These are phyloP conservation scores for Lipomyces anomalus DNA, from an alignment of 805 yeast species.

Conservation along the genomic window DNA sequence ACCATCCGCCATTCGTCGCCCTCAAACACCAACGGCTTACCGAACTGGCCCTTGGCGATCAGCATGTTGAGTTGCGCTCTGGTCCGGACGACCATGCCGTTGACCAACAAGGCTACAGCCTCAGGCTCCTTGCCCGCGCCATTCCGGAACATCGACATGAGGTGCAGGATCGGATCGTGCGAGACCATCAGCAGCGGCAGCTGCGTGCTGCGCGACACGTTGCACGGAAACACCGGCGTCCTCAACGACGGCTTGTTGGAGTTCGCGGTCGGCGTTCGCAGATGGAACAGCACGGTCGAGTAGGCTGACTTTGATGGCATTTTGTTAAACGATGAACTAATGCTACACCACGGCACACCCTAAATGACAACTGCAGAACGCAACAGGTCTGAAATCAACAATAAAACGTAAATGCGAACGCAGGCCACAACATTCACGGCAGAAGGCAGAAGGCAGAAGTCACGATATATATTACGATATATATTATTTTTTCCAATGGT, in stretches of 20 bases:
- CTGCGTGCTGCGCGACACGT: constrained; percentile 17
- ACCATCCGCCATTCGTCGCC: constrained; percentile 1
- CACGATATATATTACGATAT: too few relatives aligned
- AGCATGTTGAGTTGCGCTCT: constrained; percentile 19
- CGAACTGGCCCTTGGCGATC: constrained; percentile 19
- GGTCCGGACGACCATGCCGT: constrained; percentile 17
- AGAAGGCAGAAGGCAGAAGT: too few relatives aligned
- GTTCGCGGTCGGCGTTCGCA: constrained; percentile 10
- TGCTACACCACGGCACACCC: too few relatives aligned
- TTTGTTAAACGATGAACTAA: too few relatives aligned
- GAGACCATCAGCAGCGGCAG: constrained; percentile 12
- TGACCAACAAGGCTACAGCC: constrained; percentile 13
- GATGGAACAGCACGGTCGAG: constrained; percentile 15
- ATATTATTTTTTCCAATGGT: too few relatives aligned
- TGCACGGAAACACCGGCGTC: constrained; percentile 13
- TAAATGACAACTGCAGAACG: too few relatives aligned
- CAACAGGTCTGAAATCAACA: too few relatives aligned
- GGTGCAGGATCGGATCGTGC: constrained; percentile 13
- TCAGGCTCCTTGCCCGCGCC: background rate
- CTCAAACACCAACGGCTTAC: constrained; percentile 8
- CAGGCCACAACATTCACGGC: too few relatives aligned
- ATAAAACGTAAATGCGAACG: too few relatives aligned
- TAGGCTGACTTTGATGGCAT: constrained; percentile 8
- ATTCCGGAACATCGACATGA: constrained; percentile 1
- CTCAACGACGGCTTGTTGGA: constrained; percentile 4